Evolutionary conservation across 345 rosid species (phyloP).

Genomic region (Carallia pectinifolia): DNA sequence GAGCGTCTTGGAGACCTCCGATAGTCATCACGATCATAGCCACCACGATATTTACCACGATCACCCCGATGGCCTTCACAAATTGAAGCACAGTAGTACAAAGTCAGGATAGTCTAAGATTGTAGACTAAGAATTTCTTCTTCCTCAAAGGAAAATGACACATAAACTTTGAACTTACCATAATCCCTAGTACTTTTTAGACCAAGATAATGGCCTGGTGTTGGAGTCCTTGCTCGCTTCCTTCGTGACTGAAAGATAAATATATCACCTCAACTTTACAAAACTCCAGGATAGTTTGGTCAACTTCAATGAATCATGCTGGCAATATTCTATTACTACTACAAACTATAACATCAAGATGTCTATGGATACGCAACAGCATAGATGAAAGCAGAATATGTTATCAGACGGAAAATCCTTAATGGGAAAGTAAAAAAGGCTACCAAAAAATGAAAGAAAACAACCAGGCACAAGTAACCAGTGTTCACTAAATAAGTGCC

Average conservation of each 20-base stretch:
- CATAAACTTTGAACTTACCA: constrained; percentile 40
- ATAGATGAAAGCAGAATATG: background rate
- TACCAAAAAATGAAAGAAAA: constrained; percentile 1
- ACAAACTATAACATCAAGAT: too few relatives aligned
- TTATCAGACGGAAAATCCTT: background rate
- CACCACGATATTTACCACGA: constrained; percentile 54
- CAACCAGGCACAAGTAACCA: constrained; percentile 23
- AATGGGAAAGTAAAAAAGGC: background rate
- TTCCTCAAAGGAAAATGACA: background rate
- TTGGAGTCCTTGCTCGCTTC: constrained; percentile 92
- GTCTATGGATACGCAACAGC: background rate
- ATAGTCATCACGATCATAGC: constrained; percentile 54
- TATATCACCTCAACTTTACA: constrained; percentile 14
- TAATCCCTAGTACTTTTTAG: constrained; percentile 74
- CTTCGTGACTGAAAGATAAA: constrained; percentile 79
- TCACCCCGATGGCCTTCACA: constrained; percentile 37
- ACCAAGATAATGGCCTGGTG: constrained; percentile 99
- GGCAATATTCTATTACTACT: background rate
- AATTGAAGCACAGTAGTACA: constrained; percentile 2
- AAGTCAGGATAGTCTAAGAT: background rate
- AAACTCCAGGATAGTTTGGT: constrained; percentile 1
- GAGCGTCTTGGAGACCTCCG: constrained; percentile 82
- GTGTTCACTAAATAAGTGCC: constrained; percentile 40
- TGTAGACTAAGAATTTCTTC: background rate
- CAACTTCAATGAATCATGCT: background rate